phyloP scores from a whole-genome alignment of 2,329 filamentous ascomycete genomes.

The Aspergillus ochraceoroseus region DNA sequence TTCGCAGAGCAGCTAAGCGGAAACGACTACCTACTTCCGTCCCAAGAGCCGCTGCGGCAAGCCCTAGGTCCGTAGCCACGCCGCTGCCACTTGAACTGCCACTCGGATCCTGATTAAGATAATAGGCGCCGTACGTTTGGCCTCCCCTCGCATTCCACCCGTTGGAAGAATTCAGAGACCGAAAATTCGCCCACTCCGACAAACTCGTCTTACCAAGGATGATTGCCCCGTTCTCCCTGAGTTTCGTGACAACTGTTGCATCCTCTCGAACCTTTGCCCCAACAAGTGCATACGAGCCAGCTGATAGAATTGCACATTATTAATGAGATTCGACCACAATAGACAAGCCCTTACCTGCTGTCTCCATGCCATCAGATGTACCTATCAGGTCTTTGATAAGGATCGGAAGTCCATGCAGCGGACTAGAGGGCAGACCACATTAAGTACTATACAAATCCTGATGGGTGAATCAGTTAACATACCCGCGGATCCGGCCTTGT shows the following conservation, averaged over 20 bases:
- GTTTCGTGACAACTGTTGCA: constrained; percentile 55
- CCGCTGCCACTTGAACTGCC: constrained; percentile 60
- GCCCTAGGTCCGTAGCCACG: constrained; percentile 55
- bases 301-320: constrained; percentile 20
- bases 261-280: constrained; percentile 56
- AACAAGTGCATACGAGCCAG: constrained; percentile 60
- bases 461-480: background rate
- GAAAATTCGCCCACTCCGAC: constrained; percentile 61
- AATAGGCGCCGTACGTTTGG: constrained; percentile 59
- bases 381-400: constrained; percentile 65
- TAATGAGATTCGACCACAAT: background rate
- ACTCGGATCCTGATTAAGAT: constrained; percentile 56
- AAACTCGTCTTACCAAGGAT: constrained; percentile 64
- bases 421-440: constrained; percentile 30
- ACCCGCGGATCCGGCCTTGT: constrained; percentile 47
- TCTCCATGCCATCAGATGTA: constrained; percentile 59
- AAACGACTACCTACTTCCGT: constrained; percentile 46
- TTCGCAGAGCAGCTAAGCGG: too few species aligned
- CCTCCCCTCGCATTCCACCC: constrained; percentile 64
- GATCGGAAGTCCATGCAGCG: constrained; percentile 61
- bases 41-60: constrained; percentile 56
- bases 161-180: constrained; percentile 52
- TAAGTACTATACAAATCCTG: too few species aligned
- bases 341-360: constrained; percentile 40
- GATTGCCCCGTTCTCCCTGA: constrained; percentile 58